Percentiles rank a stretch among this genome's conserved stretches.
phyloP scores from a whole-genome alignment of 352 stramenopile genomes.

The Lagenidium sp. region DNA sequence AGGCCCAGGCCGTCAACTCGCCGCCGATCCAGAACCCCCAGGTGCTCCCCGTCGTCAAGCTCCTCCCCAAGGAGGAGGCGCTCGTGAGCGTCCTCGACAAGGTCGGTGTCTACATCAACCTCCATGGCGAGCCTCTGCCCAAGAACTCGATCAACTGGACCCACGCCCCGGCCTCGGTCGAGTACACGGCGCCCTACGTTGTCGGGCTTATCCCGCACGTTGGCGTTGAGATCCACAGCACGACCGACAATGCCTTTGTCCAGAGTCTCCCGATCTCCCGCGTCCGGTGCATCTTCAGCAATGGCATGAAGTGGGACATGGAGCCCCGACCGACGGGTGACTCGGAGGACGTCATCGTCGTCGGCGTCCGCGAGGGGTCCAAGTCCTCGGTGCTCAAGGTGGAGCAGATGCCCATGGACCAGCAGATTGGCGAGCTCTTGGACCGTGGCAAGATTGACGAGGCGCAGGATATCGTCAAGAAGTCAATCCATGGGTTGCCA shows the following conservation, averaged over 20 bases:
- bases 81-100: slow-evolving; percentile 75
- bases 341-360: slow-evolving; percentile 69
- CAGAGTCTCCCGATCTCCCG: slow-evolving; percentile 60
- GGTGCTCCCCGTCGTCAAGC: slow-evolving; percentile 62
- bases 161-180: slow-evolving; percentile 54
- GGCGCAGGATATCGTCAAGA: slow-evolving; percentile 75
- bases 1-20: slow-evolving; percentile 61
- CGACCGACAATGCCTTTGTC: slow-evolving; percentile 60
- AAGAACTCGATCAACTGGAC: slow-evolving; percentile 83
- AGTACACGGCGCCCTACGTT: slow-evolving; percentile 76
- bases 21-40: slow-evolving; percentile 56
- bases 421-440: slow-evolving; percentile 76
- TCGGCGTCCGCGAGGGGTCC: slow-evolving; percentile 55
- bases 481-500: slow-evolving; percentile 57
- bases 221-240: slow-evolving; percentile 76
- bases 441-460: slow-evolving; percentile 83
- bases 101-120: slow-evolving; percentile 73
- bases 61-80: slow-evolving; percentile 81
- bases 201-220: slow-evolving; percentile 66
- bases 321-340: slow-evolving; percentile 64
- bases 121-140: slow-evolving; percentile 66
- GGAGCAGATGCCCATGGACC: slow-evolving; percentile 78
- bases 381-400: slow-evolving; percentile 80
- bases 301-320: slow-evolving; percentile 91
- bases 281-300: slow-evolving; percentile 71